Evolutionary conservation across 2,329 filamentous ascomycete species (phyloP).

Genomic region (Xylariomycetidae sp.): DNA sequence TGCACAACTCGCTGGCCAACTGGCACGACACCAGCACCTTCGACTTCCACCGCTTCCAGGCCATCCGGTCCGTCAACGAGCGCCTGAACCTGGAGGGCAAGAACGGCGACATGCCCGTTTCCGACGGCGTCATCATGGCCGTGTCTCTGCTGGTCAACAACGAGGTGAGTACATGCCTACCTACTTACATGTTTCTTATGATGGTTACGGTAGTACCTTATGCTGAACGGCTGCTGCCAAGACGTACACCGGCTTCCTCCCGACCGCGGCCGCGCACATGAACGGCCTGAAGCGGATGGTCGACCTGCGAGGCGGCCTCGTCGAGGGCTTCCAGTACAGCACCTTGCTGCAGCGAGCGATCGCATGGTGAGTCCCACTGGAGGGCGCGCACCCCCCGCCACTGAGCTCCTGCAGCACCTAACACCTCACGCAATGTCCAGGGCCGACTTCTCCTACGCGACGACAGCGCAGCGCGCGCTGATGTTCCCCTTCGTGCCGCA

Average conservation of each 20-base stretch:
- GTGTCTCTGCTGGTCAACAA: conserved; percentile 28
- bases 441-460: conserved; percentile 29
- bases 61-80: conserved; percentile 27
- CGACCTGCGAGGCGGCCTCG: conserved; percentile 24
- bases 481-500: conserved; percentile 26
- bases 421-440: conserved; percentile 14
- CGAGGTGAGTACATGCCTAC: conserved; percentile 18
- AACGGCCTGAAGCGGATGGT: conserved; percentile 26
- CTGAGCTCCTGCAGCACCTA: neutral
- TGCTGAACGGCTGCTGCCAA: too few species aligned
- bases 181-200: too few species aligned
- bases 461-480: conserved; percentile 22
- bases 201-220: too few species aligned
- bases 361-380: conserved; percentile 20
- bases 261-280: conserved; percentile 26
- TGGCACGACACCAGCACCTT: conserved; percentile 28
- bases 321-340: conserved; percentile 25
- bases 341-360: conserved; percentile 26
- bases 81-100: conserved; percentile 26
- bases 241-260: conserved; percentile 25
- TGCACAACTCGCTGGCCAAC: conserved; percentile 27
- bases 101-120: conserved; percentile 22
- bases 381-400: neutral
- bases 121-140: conserved; percentile 26
- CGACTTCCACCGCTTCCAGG: conserved; percentile 28